Evolutionary conservation across 345 rosid genomes (phyloP).

Genomic region (Citrus sinensis): DVS_A1.0 CM039164.1:21117001-21117500

Average conservation of each 20-base stretch:
- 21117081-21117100: conserved; percentile 88
- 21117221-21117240: neutral
- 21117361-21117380: neutral
- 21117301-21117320: neutral
- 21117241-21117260: neutral
- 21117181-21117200: neutral
- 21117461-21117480: too few relatives aligned
- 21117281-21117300: neutral
- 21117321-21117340: neutral
- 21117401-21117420: neutral
- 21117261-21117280: neutral
- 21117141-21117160: conserved; percentile 15
- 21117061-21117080: conserved; percentile 77
- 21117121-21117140: conserved; percentile 58
- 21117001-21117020: conserved; percentile 6
- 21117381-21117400: neutral
- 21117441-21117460: too few relatives aligned
- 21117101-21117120: conserved; percentile 80
- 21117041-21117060: conserved; percentile 71
- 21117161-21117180: neutral
- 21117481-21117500: too few relatives aligned
- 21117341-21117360: neutral
- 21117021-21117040: conserved; percentile 43
- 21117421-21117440: neutral
- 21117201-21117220: neutral